Conservation (phyloP, 2,329 filamentous ascomycete species). For the Pseudogymnoascus destructans region DNA sequence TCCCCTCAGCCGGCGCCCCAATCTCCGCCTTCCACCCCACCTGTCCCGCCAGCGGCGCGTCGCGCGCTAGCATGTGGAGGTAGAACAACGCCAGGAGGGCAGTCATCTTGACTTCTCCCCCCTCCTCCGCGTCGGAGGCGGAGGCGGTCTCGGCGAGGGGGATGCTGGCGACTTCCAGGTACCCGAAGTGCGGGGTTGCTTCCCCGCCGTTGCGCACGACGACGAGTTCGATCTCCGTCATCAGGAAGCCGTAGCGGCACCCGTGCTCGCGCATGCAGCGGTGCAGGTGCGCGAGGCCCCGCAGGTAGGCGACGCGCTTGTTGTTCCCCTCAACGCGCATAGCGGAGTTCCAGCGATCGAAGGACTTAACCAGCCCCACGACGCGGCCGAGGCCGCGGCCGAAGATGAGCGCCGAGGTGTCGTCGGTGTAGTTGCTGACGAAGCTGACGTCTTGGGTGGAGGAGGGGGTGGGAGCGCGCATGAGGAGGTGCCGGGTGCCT, state of each 20-base stretch:
- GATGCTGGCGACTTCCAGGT: constrained; percentile 58
- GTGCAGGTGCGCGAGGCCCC: constrained; percentile 74
- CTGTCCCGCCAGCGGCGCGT: constrained; percentile 46
- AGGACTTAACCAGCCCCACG: constrained; percentile 79
- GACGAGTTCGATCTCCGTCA: constrained; percentile 90
- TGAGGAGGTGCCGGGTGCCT: constrained; percentile 43
- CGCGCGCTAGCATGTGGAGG: constrained; percentile 56
- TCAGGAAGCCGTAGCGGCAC: constrained; percentile 89
- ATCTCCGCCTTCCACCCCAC: constrained; percentile 56
- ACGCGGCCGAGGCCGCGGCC: constrained; percentile 46
- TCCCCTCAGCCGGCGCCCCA: constrained; percentile 60
- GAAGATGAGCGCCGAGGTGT: constrained; percentile 34
- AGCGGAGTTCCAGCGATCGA: constrained; percentile 87
- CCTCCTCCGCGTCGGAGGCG: constrained; percentile 17
- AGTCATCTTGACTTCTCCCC: constrained; percentile 51
- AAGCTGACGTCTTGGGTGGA: constrained; percentile 27
- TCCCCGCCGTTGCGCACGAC: constrained; percentile 70
- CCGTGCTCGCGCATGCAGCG: constrained; percentile 86
- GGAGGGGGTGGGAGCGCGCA: constrained; percentile 18
- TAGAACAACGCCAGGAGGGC: constrained; percentile 67
- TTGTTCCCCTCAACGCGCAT: constrained; percentile 79
- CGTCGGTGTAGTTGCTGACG: constrained; percentile 39
- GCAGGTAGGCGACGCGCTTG: constrained; percentile 79
- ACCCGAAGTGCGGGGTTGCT: constrained; percentile 71
- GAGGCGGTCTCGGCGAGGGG: constrained; percentile 36